phyloP scores from a whole-genome alignment of 805 yeast genomes.

The Wickerhamomyces ciferrii region DNA sequence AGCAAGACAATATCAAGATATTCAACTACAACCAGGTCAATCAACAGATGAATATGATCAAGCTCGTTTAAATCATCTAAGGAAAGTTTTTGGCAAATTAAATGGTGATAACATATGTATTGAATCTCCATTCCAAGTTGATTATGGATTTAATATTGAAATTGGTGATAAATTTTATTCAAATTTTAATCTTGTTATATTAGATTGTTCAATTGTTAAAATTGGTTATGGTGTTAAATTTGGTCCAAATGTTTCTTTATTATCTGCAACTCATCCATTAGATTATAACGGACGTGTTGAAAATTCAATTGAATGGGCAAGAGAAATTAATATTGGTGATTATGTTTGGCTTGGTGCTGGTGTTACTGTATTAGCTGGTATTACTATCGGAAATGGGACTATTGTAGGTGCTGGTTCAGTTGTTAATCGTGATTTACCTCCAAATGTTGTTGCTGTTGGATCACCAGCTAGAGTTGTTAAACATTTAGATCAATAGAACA shows the following conservation, averaged over 20 bases:
- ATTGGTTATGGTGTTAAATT: constrained; percentile 56
- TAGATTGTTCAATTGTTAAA: constrained; percentile 56
- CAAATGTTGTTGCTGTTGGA: constrained; percentile 55
- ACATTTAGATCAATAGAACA: constrained; percentile 1
- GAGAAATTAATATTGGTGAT: constrained; percentile 54
- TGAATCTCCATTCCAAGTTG: constrained; percentile 59
- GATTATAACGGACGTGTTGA: constrained; percentile 39
- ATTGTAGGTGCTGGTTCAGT: constrained; percentile 68
- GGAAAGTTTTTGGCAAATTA: constrained; percentile 41
- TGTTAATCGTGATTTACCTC: constrained; percentile 53
- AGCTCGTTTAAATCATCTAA: constrained; percentile 33
- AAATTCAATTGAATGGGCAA: constrained; percentile 41
- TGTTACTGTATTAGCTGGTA: constrained; percentile 56
- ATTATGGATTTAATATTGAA: constrained; percentile 59
- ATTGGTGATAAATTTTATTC: constrained; percentile 56
- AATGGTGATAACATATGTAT: constrained; percentile 32
- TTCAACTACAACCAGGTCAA: constrained; percentile 21
- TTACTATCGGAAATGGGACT: constrained; percentile 54
- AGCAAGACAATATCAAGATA: constrained; percentile 22
- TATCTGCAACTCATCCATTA: constrained; percentile 62
- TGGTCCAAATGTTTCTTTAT: constrained; percentile 59
- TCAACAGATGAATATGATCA: constrained; percentile 22
- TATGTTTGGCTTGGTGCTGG: constrained; percentile 66
- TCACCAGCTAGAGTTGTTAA: constrained; percentile 49
- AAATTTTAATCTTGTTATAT: constrained; percentile 47